These are phyloP conservation scores for Neurospora sp. DNA, from an alignment of 495 filamentous ascomycete species.

Conservation along the genomic window DNA sequence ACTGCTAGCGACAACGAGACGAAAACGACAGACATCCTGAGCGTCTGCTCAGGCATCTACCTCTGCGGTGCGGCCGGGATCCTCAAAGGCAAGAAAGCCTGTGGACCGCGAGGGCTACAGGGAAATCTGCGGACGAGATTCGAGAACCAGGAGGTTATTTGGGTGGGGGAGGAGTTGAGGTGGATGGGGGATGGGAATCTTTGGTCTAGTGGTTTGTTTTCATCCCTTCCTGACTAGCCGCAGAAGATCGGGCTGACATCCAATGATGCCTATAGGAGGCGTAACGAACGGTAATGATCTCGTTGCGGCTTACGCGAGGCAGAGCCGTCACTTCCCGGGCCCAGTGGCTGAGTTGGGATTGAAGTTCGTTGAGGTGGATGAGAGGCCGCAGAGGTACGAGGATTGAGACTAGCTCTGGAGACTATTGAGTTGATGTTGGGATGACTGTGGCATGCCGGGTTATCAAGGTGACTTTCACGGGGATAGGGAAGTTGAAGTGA, in stretches of 20 bases:
- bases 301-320: constrained; percentile 43
- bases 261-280: not conserved
- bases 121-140: constrained; percentile 31
- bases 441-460: constrained; percentile 24
- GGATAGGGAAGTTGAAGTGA: constrained; percentile 16
- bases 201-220: constrained; percentile 46
- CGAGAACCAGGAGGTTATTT: constrained; percentile 25
- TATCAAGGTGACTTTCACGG: constrained; percentile 22
- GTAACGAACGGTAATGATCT: constrained; percentile 57
- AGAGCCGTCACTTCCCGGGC: constrained; percentile 31
- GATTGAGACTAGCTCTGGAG: constrained; percentile 12
- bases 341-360: constrained; percentile 39
- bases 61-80: constrained; percentile 41
- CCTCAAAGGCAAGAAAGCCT: constrained; percentile 34
- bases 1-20: not conserved
- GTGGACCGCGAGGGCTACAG: constrained; percentile 44
- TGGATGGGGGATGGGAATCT: constrained; percentile 49
- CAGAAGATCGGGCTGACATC: not conserved
- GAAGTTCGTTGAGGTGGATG: constrained; percentile 40
- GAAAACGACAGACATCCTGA: constrained; percentile 35
- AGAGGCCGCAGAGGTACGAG: constrained; percentile 34
- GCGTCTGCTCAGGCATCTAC: constrained; percentile 45
- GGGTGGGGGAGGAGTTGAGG: constrained; percentile 37
- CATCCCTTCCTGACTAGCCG: not conserved
- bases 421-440: constrained; percentile 13